phyloP scores from a whole-genome alignment of 2,329 filamentous ascomycete species.

The Curvularia hawaiiensis region DNA sequence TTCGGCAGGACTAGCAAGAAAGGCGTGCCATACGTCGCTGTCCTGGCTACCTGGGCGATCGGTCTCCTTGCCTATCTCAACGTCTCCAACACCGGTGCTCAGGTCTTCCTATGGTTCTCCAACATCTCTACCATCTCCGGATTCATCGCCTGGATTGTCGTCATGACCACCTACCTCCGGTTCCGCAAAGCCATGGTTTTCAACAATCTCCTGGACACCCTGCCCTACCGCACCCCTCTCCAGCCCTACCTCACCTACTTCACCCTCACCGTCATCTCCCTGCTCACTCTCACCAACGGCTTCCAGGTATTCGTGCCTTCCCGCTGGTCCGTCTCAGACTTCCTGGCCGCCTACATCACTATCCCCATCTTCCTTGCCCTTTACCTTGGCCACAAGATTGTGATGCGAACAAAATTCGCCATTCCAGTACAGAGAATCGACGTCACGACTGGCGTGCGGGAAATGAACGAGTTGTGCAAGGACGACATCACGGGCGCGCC shows the following conservation, averaged over 20 bases:
- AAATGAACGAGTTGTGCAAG: slow-evolving; percentile 46
- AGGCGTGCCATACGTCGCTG: slow-evolving; percentile 50
- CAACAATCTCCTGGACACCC: slow-evolving; percentile 61
- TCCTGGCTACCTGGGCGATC: slow-evolving; percentile 49
- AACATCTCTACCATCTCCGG: slow-evolving; percentile 68
- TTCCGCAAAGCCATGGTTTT: slow-evolving; percentile 57
- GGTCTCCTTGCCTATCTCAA: slow-evolving; percentile 57
- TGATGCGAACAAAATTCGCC: slow-evolving; percentile 33
- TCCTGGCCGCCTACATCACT: slow-evolving; percentile 58
- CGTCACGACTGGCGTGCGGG: slow-evolving; percentile 41
- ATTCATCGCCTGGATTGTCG: slow-evolving; percentile 61
- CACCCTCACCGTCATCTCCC: slow-evolving; percentile 57
- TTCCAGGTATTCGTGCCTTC: slow-evolving; percentile 60
- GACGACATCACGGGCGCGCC: slow-evolving; percentile 38
- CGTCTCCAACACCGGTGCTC: slow-evolving; percentile 51
- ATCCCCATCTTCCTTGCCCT: slow-evolving; percentile 44
- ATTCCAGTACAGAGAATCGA: slow-evolving; percentile 40
- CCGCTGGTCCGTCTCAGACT: slow-evolving; percentile 54
- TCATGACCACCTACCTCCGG: slow-evolving; percentile 63
- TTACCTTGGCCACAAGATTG: slow-evolving; percentile 44
- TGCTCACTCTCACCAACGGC: slow-evolving; percentile 44
- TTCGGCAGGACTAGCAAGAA: slow-evolving; percentile 54
- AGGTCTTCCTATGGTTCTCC: slow-evolving; percentile 70
- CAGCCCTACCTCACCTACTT: slow-evolving; percentile 63
- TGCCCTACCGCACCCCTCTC: slow-evolving; percentile 57